Evolutionary conservation across 164 flowering plant genomes (phyloP).

Genomic region (Vitis cinerea): DNA sequence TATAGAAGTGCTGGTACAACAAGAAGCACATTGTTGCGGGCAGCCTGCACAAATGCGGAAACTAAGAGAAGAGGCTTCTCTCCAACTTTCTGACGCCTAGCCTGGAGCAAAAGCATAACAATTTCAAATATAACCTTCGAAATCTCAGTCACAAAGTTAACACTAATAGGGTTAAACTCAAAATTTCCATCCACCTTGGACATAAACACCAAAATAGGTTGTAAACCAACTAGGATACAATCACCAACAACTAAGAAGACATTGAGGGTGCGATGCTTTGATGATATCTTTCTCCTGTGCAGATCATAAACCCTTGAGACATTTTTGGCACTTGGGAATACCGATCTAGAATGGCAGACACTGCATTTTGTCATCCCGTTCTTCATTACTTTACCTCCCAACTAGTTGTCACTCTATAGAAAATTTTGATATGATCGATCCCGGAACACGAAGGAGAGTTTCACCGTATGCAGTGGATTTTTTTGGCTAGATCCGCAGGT

Average conservation of each 20-base stretch:
- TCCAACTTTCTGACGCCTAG: constrained; percentile 82
- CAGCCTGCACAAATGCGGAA: constrained; percentile 86
- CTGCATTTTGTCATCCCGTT: constrained; percentile 90
- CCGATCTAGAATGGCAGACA: constrained; percentile 80
- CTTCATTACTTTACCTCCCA: constrained; percentile 37
- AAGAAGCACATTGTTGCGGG: constrained; percentile 93
- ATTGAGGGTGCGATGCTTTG: constrained; percentile 73
- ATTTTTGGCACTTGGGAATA: constrained; percentile 54
- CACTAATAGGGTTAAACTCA: constrained; percentile 92
- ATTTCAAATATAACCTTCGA: constrained; percentile 87
- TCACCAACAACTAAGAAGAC: constrained; percentile 85
- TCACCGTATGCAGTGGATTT: not conserved
- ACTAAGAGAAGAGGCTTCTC: constrained; percentile 89
- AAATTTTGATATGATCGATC: constrained; percentile 9
- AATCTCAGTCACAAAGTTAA: constrained; percentile 88
- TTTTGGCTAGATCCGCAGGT: constrained; percentile 16
- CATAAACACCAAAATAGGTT: constrained; percentile 95
- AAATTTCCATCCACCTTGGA: constrained; percentile 96
- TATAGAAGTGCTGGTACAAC: constrained; percentile 95
- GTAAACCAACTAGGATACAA: constrained; percentile 77
- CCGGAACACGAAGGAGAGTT: not conserved
- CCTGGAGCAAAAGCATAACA: constrained; percentile 87
- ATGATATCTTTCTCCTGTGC: constrained; percentile 71
- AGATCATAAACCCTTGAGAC: constrained; percentile 87
- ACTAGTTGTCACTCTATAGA: not conserved